Base-by-base conservation (phyloP, 2,329 filamentous ascomycete genomes). In the Fusarium buxicola region DNA sequence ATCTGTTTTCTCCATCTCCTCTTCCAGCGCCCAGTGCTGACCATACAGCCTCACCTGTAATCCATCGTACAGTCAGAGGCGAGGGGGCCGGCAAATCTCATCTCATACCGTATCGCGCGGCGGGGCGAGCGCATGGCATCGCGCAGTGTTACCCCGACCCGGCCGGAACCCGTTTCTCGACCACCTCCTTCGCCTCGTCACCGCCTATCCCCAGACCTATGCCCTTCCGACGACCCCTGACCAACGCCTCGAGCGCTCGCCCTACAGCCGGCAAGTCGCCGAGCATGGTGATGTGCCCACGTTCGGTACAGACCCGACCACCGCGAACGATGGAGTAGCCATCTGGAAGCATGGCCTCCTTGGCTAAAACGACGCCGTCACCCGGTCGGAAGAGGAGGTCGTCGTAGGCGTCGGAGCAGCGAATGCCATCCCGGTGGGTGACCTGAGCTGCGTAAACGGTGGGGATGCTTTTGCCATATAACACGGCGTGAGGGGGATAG, bases 291-390 rank as follows among this genome's bases (percentile, higher is more conserved):
- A 97, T 89, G 78, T 98, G 94, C 0, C 94, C 94, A 4, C 92
- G 82, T 65, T 96, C 92, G 50, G 89, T 93, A 66, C 87, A 89
- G 11, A 97, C 86, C 15, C 92, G 80, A 0, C 93, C 93, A 11
- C 89, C 89, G 40, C 84, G 86, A 2, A 89, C 92, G 31, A 91
- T 81, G 44, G 85, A 82, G 73, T 97, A 97, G 0, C 93, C 93
- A 3, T 85, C 78, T 0, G 94, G 94, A 38, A 96, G 76, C 91
- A 96, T 94, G 0, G 93, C 91, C 60, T 94, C 92, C 46, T 87
- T 87, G 0, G 94, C 92, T 7, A 97, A 83, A 51, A 94, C 92
- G 0, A 98, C 94, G 0, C 94, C 94, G 73, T 98, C 94, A 3
- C 94, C 93, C 18, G 89, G 89, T 1, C 91, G 90, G 77, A 97